These are phyloP conservation scores for Leishmania guyanensis DNA, from an alignment of 208 protist species.

Conservation along the genomic window DNA sequence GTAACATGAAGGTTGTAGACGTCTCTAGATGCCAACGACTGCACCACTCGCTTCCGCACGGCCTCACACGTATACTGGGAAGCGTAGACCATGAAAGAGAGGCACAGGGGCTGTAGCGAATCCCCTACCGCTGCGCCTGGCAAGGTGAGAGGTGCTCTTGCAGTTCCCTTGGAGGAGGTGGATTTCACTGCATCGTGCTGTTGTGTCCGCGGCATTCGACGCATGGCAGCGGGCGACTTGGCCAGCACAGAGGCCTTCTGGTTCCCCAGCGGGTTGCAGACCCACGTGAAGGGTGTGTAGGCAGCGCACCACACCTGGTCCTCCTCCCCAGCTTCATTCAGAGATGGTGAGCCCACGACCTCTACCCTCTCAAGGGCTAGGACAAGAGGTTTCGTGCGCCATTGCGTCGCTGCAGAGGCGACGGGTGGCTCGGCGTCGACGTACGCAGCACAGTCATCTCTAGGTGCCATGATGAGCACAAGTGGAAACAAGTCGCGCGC, in stretches of 20 bases:
- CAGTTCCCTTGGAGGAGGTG: neutral
- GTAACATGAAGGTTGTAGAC: conserved; percentile 27
- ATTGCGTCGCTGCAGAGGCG: conserved; percentile 14
- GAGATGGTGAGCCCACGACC: neutral
- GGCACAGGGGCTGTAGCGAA: conserved; percentile 6
- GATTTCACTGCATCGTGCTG: neutral
- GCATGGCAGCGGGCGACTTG: conserved; percentile 1
- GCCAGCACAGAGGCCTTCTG: conserved; percentile 7
- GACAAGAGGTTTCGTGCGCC: conserved; percentile 17
- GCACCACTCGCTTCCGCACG: conserved; percentile 9
- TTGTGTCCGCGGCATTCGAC: neutral
- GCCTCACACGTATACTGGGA: conserved; percentile 19
- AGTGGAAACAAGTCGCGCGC: conserved; percentile 27
- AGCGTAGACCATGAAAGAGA: conserved; percentile 18
- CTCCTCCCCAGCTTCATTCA: neutral
- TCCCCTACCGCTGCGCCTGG: neutral
- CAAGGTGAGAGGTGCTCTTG: too few species aligned
- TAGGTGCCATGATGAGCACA: conserved; percentile 25
- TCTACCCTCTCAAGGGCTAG: conserved; percentile 20
- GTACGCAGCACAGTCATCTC: conserved; percentile 10
- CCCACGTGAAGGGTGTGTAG: conserved; percentile 41
- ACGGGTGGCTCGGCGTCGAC: conserved; percentile 20
- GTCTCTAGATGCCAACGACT: neutral
- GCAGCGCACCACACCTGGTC: conserved; percentile 21
- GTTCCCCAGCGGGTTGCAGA: conserved; percentile 35